These are phyloP conservation scores for Macadamia tetraphylla DNA, from an alignment of 164 flowering plant genomes.

Conservation along the genomic window DNA sequence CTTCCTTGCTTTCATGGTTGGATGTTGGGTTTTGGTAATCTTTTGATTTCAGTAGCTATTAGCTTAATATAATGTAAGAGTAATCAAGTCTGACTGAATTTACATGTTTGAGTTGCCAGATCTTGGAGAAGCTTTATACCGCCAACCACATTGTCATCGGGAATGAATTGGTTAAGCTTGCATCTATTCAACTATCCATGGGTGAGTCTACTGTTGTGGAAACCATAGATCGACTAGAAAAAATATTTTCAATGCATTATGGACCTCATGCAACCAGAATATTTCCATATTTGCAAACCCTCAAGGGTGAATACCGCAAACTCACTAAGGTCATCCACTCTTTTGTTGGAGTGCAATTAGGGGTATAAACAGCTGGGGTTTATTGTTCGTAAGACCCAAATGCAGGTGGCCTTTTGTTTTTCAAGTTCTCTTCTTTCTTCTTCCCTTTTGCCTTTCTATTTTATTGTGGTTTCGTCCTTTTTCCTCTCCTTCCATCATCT, in stretches of 20 bases:
- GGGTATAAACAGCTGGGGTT: neutral
- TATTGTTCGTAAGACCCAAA: neutral
- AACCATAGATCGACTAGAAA: slow-evolving; percentile 28
- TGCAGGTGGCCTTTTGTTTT: neutral
- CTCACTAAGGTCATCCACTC: neutral
- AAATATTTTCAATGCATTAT: slow-evolving; percentile 51
- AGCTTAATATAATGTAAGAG: neutral
- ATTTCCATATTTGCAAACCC: slow-evolving; percentile 44
- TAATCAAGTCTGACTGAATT: neutral
- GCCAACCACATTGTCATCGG: slow-evolving; percentile 66
- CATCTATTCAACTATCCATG: slow-evolving; percentile 49
- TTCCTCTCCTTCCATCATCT: neutral
- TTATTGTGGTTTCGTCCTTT: neutral
- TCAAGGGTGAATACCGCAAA: slow-evolving; percentile 26
- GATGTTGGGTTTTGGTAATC: neutral
- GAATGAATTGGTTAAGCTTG: slow-evolving; percentile 73
- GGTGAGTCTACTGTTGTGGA: slow-evolving; percentile 33
- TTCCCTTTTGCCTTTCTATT: neutral
- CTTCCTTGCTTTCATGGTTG: neutral
- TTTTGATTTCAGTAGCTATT: neutral
- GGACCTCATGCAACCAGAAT: slow-evolving; percentile 50
- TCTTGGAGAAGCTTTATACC: slow-evolving; percentile 66
- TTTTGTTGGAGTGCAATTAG: neutral
- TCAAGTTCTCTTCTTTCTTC: neutral
- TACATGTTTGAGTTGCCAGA: slow-evolving; percentile 35